These are phyloP conservation scores for Mucor plumbeus DNA, from an alignment of 371 early-diverging fungal species.

Conservation along the genomic window DNA sequence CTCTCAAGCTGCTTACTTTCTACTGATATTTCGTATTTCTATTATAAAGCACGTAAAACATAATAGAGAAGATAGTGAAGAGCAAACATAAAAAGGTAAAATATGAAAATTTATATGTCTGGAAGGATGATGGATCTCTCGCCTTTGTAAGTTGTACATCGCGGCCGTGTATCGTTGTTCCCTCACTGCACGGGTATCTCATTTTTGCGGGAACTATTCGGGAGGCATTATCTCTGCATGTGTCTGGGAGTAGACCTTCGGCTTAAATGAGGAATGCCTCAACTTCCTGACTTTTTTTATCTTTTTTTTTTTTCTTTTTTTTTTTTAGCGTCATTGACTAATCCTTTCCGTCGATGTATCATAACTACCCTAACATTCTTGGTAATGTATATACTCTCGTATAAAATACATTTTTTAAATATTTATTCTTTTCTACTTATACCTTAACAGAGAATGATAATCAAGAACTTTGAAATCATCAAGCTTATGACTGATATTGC, in stretches of 20 bases:
- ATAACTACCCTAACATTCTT: too few species aligned
- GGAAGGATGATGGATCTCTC: constrained; percentile 18
- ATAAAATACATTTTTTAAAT: background rate
- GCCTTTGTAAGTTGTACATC: constrained; percentile 26
- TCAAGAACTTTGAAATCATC: constrained; percentile 22
- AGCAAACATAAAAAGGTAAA: too few species aligned
- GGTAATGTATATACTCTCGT: too few species aligned
- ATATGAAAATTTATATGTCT: constrained; percentile 5
- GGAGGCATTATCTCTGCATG: constrained; percentile 21
- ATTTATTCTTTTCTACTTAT: too few species aligned
- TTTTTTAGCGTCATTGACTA: background rate
- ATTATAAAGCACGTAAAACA: too few species aligned
- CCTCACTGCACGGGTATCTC: constrained; percentile 26
- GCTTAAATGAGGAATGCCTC: constrained; percentile 18
- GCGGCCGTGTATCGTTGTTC: constrained; percentile 19
- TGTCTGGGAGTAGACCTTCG: constrained; percentile 19
- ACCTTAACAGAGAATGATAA: constrained; percentile 17
- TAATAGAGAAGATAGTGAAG: too few species aligned
- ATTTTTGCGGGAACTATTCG: constrained; percentile 18
- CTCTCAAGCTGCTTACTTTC: too few species aligned
- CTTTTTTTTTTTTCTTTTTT: background rate
- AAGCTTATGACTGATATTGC: constrained; percentile 23
- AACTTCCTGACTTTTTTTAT: background rate
- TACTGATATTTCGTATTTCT: too few species aligned
- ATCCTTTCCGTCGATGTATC: too few species aligned